Conservation (phyloP, 352 stramenopile species). For the Phytophthora idaei region DNA sequence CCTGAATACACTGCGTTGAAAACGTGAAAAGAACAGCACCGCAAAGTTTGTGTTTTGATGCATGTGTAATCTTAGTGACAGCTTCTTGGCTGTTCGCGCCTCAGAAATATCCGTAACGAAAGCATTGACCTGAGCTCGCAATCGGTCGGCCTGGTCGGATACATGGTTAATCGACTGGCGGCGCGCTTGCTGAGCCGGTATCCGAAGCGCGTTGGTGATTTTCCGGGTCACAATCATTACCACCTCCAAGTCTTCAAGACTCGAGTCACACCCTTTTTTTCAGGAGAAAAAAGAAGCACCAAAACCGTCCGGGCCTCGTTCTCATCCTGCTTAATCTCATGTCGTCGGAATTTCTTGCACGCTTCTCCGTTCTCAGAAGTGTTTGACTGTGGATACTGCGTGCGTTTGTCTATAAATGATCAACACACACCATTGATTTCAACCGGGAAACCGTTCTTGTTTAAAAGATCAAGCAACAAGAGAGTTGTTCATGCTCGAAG, state of each 20-base stretch:
- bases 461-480: slow-evolving; percentile 16
- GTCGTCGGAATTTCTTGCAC: slow-evolving; percentile 8
- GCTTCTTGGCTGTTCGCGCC: too few species aligned
- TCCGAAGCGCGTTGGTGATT: background rate
- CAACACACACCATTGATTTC: background rate
- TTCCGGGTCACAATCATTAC: background rate
- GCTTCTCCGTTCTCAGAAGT: slow-evolving; percentile 24
- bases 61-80: too few species aligned
- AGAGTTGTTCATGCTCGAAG: background rate
- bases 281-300: background rate
- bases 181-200: background rate
- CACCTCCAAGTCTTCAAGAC: too few species aligned
- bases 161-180: too few species aligned
- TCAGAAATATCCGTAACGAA: too few species aligned
- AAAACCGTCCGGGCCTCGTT: background rate
- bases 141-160: too few species aligned
- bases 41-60: too few species aligned
- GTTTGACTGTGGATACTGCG: slow-evolving; percentile 5
- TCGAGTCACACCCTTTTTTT: background rate
- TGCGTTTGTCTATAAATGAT: slow-evolving; percentile 25
- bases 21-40: too few species aligned
- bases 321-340: slow-evolving; percentile 9
- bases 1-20: too few species aligned
- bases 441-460: slow-evolving; percentile 12
- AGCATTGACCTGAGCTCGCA: too few species aligned